Percentiles rank a stretch among this genome's conserved stretches.
Evolutionary conservation across 2,329 filamentous ascomycete species (phyloP).

Genomic region (Aspergillus eucalypticola): DNA sequence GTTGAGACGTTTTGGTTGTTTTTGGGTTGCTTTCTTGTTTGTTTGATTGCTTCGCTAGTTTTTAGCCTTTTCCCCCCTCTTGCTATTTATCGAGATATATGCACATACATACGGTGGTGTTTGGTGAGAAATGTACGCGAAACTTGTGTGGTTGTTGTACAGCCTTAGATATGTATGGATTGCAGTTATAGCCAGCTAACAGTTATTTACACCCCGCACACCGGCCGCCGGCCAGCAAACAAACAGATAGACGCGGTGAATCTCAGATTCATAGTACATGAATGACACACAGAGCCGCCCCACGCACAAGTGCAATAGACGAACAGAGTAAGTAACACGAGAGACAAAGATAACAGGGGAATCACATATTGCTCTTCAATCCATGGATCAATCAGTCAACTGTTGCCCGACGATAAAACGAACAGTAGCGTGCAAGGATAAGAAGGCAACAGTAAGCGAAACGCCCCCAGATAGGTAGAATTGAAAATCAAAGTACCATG

Average conservation of each 20-base stretch:
- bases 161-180: conserved; percentile 5
- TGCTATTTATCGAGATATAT: too few species aligned
- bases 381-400: neutral
- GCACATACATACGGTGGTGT: neutral
- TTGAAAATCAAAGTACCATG: conserved; percentile 1
- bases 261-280: conserved; percentile 6
- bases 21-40: neutral
- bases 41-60: neutral
- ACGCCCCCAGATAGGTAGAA: neutral
- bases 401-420: conserved; percentile 4
- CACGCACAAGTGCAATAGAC: conserved; percentile 10
- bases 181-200: conserved; percentile 4
- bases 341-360: conserved; percentile 16
- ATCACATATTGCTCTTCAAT: conserved; percentile 15
- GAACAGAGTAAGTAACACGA: neutral
- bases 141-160: neutral
- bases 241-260: neutral
- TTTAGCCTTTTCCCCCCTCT: too few species aligned
- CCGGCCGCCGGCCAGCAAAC: neutral
- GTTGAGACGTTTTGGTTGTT: neutral
- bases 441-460: conserved; percentile 5
- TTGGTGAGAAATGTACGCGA: neutral
- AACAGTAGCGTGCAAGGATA: neutral
- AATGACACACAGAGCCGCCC: conserved; percentile 7
- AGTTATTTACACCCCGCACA: conserved; percentile 10